Evolutionary conservation across 2,329 filamentous ascomycete genomes (phyloP).

Genomic region (Penicillium sp.): DNA sequence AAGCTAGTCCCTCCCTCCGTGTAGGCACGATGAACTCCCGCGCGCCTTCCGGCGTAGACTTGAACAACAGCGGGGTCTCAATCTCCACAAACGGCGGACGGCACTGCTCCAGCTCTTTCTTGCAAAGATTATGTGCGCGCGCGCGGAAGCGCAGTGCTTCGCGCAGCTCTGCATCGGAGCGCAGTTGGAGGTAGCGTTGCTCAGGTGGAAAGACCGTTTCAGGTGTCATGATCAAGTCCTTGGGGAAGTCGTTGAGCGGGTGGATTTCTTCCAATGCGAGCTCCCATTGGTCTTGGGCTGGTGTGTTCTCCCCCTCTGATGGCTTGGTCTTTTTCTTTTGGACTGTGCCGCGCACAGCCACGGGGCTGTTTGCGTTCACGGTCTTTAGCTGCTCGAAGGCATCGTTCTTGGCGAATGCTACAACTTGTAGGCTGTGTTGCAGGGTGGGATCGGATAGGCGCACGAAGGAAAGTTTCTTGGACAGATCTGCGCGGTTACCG

Average conservation of each 20-base stretch:
- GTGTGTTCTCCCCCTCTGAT: conserved; percentile 25
- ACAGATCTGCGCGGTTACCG: conserved; percentile 64
- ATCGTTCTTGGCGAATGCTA: conserved; percentile 44
- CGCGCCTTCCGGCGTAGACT: conserved; percentile 93
- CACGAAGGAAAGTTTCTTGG: conserved; percentile 69
- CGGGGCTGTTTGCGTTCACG: conserved; percentile 53
- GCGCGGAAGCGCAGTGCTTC: conserved; percentile 70
- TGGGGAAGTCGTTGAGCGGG: conserved; percentile 70
- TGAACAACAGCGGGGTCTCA: conserved; percentile 93
- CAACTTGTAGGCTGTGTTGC: conserved; percentile 49
- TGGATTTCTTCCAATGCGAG: conserved; percentile 62
- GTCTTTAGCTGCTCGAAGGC: conserved; percentile 44
- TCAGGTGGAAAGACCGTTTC: conserved; percentile 72
- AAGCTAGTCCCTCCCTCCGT: conserved; percentile 69
- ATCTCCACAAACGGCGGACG: conserved; percentile 66
- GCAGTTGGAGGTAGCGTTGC: conserved; percentile 78
- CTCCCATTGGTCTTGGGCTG: conserved; percentile 50
- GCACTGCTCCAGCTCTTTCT: conserved; percentile 54
- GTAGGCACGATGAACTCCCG: conserved; percentile 93
- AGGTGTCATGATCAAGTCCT: conserved; percentile 71
- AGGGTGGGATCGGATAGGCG: conserved; percentile 51
- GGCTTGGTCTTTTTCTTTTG: conserved; percentile 39
- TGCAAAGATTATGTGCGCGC: conserved; percentile 54
- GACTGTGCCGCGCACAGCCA: conserved; percentile 53
- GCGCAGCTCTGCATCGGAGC: conserved; percentile 67